These are phyloP conservation scores for Schizophyllum amplum DNA, from an alignment of 1,284 basidiomycete species.

Conservation along the genomic window DNA sequence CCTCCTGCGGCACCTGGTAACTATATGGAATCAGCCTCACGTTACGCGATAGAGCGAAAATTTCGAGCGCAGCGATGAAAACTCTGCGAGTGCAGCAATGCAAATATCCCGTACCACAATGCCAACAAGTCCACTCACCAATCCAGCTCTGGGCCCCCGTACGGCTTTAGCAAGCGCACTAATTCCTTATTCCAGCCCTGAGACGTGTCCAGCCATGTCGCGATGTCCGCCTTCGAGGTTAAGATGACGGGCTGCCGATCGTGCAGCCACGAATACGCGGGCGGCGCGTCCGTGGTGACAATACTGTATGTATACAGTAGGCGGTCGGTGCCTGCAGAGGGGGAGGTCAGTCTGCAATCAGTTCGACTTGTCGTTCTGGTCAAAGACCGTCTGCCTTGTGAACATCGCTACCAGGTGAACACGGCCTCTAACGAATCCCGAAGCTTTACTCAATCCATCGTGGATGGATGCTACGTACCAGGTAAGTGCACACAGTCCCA, in stretches of 20 bases:
- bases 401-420: too few relatives aligned
- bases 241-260: constrained; percentile 92
- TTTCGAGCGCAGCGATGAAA: neutral
- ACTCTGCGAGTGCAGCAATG: neutral
- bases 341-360: constrained; percentile 4
- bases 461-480: constrained; percentile 27
- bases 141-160: constrained; percentile 45
- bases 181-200: constrained; percentile 56
- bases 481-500: constrained; percentile 71
- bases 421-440: too few relatives aligned
- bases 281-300: constrained; percentile 73
- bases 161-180: constrained; percentile 60
- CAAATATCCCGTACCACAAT: neutral
- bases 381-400: too few relatives aligned
- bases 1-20: constrained; percentile 84
- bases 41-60: neutral
- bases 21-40: constrained; percentile 27
- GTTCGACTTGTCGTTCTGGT: neutral
- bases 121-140: constrained; percentile 48
- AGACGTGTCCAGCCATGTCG: constrained; percentile 74
- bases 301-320: constrained; percentile 83
- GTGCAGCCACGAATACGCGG: constrained; percentile 73
- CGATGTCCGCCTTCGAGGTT: constrained; percentile 48
- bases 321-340: constrained; percentile 38
- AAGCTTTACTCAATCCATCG: too few relatives aligned